phyloP scores from a whole-genome alignment of 2,329 filamentous ascomycete genomes.

The Pseudogymnoascus sp. region DNA sequence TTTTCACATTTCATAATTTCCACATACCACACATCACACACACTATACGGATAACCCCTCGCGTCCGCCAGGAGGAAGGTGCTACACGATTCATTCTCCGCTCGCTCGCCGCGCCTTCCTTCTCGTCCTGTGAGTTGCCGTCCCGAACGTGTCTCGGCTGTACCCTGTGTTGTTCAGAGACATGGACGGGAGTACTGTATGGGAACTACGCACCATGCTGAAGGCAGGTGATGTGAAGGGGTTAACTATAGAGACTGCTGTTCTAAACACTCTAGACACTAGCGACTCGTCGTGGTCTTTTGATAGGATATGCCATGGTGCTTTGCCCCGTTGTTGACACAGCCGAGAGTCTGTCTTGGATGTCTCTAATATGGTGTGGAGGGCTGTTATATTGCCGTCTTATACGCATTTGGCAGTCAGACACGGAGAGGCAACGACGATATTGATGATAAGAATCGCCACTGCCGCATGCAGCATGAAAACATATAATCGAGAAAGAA shows the following conservation, averaged over 20 bases:
- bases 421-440: background rate
- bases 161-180: background rate
- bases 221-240: background rate
- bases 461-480: background rate
- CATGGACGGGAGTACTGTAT: background rate
- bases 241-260: background rate
- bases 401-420: background rate
- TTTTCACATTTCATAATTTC: background rate
- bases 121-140: background rate
- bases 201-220: background rate
- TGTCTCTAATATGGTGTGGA: background rate
- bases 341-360: background rate
- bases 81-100: background rate
- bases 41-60: background rate
- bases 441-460: background rate
- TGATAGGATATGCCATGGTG: background rate
- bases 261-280: background rate
- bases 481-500: background rate
- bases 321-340: background rate
- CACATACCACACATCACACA: background rate
- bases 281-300: background rate
- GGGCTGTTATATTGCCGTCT: background rate
- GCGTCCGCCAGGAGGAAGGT: background rate
- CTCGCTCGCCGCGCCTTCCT: background rate
- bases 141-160: background rate